Evolutionary conservation across 192 early-diverging fungal genomes (phyloP), one percentile per base, ranked within the genome.

Genomic region (Backusella macrospora): DNA sequence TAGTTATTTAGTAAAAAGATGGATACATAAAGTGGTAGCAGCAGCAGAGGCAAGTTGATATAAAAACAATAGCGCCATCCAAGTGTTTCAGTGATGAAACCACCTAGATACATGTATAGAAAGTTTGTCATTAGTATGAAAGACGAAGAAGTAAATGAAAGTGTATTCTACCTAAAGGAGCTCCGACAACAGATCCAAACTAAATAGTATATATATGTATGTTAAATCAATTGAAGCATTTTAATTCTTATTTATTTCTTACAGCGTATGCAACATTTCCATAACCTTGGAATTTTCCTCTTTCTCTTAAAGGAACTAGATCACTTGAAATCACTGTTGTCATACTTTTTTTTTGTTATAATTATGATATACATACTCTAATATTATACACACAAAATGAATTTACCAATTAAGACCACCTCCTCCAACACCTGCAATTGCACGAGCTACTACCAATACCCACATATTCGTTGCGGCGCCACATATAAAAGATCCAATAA

Each of bases 31-130:
- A 87, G 49, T 16, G 87, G 81, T 42, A 90, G 37, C 34, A 80
- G 47, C 0, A 90, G 82, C n/a, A 95, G 62, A 37, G 93, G 93
- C 7, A 96, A 63, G 77, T 94, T 95, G 80, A 95, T 91, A 81
- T 85, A 95, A 74, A 94, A 94, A 64, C 88, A 88, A 78, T 88
- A 89, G 34, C 82, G 81, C 89, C 89, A 90, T 18, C 77, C 81
- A 63, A 80, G 66, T 12, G 75, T 44, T 52, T 83, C 77, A 45
- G 92, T 90, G 5, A 89, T 87, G 62, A 95, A 91, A 8, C 84
- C 84, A 38, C 92, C 90, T 72, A 93, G 62, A 48, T 34, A 34
- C 29, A 34, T 34, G 2, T 34, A 34, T 34, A 34, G 37, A 38
- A 64, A 45, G 16, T 45, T 21, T 26, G 14, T 16, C 40, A 8